Evolutionary conservation across 768 basidiomycete genomes (phyloP).

Genomic region (Cytidiella melzeri): DNA sequence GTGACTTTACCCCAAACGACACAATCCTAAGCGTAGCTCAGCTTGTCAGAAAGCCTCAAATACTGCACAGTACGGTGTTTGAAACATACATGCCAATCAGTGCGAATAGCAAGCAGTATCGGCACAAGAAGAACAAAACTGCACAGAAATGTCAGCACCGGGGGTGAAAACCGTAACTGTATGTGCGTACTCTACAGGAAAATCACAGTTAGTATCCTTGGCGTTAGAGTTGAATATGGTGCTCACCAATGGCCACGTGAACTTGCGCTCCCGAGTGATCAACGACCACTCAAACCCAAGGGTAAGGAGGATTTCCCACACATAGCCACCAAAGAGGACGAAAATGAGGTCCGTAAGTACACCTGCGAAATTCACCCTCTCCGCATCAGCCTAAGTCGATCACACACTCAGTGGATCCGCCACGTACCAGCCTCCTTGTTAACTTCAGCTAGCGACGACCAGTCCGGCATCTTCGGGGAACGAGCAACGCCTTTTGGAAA

Average conservation of each 20-base stretch:
- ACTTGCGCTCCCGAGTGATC: conserved; percentile 46
- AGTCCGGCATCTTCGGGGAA: conserved; percentile 42
- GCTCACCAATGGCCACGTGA: conserved; percentile 68
- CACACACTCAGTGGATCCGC: conserved; percentile 2
- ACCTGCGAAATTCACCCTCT: conserved; percentile 27
- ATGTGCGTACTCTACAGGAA: not conserved
- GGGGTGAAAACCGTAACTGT: not conserved
- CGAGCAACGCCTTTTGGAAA: too few relatives aligned
- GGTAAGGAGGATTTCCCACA: conserved; percentile 64
- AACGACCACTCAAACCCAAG: conserved; percentile 65
- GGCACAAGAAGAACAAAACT: conserved; percentile 65
- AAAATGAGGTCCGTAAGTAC: conserved; percentile 57
- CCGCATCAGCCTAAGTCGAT: not conserved
- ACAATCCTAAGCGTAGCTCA: too few relatives aligned
- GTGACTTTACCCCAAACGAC: conserved; percentile 44
- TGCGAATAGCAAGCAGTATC: conserved; percentile 66
- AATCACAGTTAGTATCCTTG: too few relatives aligned
- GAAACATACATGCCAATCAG: conserved; percentile 53
- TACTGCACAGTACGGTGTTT: too few relatives aligned
- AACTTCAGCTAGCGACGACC: conserved; percentile 41
- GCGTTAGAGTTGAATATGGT: conserved; percentile 33
- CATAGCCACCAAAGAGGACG: conserved; percentile 56
- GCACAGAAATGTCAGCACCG: not conserved
- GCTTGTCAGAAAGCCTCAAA: too few relatives aligned
- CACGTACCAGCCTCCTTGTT: conserved; percentile 26